These are phyloP conservation scores for Globisporangium nodosum DNA, from an alignment of 352 stramenopile genomes.

Conservation along the genomic window DNA sequence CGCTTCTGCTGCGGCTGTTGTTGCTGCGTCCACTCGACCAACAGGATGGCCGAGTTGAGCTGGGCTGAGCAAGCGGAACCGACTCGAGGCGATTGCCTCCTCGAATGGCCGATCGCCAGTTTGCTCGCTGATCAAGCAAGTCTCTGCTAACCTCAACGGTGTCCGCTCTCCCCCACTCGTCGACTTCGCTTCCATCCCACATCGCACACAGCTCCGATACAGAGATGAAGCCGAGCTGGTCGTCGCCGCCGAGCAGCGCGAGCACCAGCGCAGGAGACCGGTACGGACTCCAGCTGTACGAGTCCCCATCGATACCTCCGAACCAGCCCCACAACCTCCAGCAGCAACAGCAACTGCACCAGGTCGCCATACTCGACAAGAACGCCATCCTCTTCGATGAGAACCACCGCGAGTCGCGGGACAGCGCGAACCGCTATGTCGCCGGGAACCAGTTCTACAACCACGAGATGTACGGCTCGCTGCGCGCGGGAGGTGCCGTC, in stretches of 20 bases:
- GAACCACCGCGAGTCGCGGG: not conserved
- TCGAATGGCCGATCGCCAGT: not conserved
- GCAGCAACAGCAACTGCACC: not conserved
- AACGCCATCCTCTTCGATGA: not conserved
- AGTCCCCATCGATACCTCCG: not conserved
- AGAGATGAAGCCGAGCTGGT: constrained; percentile 8
- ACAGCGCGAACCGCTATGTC: constrained; percentile 10
- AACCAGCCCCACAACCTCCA: not conserved
- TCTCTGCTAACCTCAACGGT: no score
- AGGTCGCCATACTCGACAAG: constrained; percentile 8
- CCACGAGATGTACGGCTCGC: constrained; percentile 42
- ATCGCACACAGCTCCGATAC: not conserved
- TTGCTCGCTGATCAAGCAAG: not conserved
- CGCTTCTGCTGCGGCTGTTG: no score
- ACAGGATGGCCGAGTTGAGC: no score
- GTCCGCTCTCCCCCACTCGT: not conserved
- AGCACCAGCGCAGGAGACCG: not conserved
- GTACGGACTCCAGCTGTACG: constrained; percentile 11
- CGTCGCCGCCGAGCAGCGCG: constrained; percentile 2
- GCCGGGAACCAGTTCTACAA: constrained; percentile 37
- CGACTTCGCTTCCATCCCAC: not conserved
- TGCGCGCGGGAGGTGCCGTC: constrained; percentile 20
- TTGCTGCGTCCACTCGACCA: not conserved
- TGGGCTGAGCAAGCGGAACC: not conserved
- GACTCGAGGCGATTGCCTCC: not conserved